Evolutionary conservation across 805 yeast species (phyloP).

Genomic region (Kazachstania psychrophila): DNA sequence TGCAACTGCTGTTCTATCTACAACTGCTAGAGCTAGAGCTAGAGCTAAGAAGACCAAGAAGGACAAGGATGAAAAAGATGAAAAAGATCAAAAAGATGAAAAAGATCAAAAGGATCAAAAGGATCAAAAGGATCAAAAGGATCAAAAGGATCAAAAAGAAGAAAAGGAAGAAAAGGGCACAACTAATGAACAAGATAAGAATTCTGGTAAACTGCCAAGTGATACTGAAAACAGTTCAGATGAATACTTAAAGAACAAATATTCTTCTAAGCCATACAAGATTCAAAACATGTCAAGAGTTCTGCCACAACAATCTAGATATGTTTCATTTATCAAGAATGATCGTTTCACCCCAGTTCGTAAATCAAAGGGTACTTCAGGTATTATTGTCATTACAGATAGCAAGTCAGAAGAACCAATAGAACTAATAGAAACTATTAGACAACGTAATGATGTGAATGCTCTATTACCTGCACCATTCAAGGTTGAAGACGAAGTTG

Average conservation of each 20-base stretch:
- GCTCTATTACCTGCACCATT: conserved; percentile 45
- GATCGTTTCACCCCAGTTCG: conserved; percentile 78
- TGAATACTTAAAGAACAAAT: conserved; percentile 37
- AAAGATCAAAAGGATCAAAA: no score
- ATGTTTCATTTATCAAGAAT: conserved; percentile 65
- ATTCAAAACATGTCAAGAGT: conserved; percentile 79
- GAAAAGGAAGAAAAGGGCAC: conserved; percentile 19
- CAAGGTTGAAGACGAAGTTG: conserved; percentile 25
- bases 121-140: conserved; percentile 13
- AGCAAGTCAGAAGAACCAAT: conserved; percentile 49
- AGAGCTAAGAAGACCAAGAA: conserved; percentile 65
- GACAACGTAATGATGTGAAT: conserved; percentile 64
- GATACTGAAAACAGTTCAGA: conserved; percentile 20
- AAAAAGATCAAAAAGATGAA: conserved; percentile 29
- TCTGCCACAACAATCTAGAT: conserved; percentile 78
- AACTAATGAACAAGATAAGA: conserved; percentile 4
- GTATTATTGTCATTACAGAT: conserved; percentile 66
- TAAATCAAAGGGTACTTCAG: conserved; percentile 57
- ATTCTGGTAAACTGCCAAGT: conserved; percentile 12
- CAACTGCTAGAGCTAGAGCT: conserved; percentile 89
- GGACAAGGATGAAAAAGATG: conserved; percentile 39
- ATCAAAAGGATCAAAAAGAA: no score
- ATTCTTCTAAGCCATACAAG: conserved; percentile 56
- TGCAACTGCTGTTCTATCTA: conserved; percentile 87
- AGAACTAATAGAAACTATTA: conserved; percentile 69